Percentiles rank a stretch among this genome's conserved stretches.
These are phyloP conservation scores for Thielaviopsis euricoi DNA, from an alignment of 2,329 filamentous ascomycete species.

Conservation along the genomic window DNA sequence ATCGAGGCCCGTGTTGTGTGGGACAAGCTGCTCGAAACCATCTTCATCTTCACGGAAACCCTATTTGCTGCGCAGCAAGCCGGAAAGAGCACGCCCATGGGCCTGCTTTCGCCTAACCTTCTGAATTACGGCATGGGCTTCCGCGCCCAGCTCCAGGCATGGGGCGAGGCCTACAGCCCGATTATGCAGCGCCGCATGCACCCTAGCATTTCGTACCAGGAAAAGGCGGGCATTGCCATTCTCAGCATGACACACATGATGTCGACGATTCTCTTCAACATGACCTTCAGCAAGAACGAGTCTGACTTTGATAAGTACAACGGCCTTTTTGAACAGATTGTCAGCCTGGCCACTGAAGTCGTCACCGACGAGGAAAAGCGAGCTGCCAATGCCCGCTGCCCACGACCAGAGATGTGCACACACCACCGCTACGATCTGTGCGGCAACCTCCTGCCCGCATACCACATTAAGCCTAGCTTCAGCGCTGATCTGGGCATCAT, in stretches of 20 bases:
- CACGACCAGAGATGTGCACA: conserved; percentile 26
- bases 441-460: conserved; percentile 26
- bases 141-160: conserved; percentile 33
- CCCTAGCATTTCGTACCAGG: conserved; percentile 33
- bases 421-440: conserved; percentile 23
- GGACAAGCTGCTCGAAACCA: conserved; percentile 38
- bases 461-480: conserved; percentile 44
- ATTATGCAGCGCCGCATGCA: conserved; percentile 33
- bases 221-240: conserved; percentile 42
- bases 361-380: conserved; percentile 40
- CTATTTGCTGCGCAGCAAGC: conserved; percentile 28
- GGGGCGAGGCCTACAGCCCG: conserved; percentile 39
- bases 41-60: conserved; percentile 41
- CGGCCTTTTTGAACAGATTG: conserved; percentile 35
- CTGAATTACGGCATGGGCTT: conserved; percentile 31
- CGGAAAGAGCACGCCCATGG: conserved; percentile 32
- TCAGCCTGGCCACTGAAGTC: conserved; percentile 40
- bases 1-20: conserved; percentile 39
- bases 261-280: conserved; percentile 37
- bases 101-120: conserved; percentile 32
- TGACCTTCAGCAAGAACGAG: conserved; percentile 43
- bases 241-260: conserved; percentile 48
- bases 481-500: conserved; percentile 48
- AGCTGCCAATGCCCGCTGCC: conserved; percentile 29
- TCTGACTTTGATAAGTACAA: conserved; percentile 40